Percentiles rank a stretch among this genome's conserved stretches.
Conservation (phyloP, 106 monocot species). For the Allium cepa region DNA sequence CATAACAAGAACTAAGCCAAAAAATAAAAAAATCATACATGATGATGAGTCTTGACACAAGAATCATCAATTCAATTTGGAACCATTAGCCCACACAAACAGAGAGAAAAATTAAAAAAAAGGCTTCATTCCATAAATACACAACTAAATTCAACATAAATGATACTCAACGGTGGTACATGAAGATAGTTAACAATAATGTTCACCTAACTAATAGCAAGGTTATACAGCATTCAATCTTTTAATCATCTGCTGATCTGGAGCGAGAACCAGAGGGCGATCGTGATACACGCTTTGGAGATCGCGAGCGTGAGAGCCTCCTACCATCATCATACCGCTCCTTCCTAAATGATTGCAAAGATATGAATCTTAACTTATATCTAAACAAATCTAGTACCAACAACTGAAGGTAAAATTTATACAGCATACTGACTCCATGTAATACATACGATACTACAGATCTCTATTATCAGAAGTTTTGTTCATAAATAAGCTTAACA, state of each 20-base stretch:
- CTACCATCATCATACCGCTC: constrained; percentile 10
- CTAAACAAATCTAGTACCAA: neutral
- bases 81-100: no score
- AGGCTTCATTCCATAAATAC: neutral
- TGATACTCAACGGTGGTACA: no score
- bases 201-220: no score
- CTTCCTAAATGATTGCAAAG: constrained; percentile 1
- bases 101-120: neutral
- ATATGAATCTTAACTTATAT: no score
- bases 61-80: no score
- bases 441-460: neutral
- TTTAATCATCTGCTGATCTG: constrained; percentile 24
- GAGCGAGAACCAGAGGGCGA: constrained; percentile 36
- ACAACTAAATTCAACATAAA: no score
- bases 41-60: no score
- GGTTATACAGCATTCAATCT: no score
- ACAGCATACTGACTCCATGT: neutral
- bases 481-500: neutral
- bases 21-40: no score
- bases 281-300: constrained; percentile 17
- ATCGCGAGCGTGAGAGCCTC: constrained; percentile 4
- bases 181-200: no score
- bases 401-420: neutral
- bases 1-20: no score
- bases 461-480: neutral